Evolutionary conservation across 441 rosid genomes (phyloP).

Genomic region (Flueggea neowawraea): DNA sequence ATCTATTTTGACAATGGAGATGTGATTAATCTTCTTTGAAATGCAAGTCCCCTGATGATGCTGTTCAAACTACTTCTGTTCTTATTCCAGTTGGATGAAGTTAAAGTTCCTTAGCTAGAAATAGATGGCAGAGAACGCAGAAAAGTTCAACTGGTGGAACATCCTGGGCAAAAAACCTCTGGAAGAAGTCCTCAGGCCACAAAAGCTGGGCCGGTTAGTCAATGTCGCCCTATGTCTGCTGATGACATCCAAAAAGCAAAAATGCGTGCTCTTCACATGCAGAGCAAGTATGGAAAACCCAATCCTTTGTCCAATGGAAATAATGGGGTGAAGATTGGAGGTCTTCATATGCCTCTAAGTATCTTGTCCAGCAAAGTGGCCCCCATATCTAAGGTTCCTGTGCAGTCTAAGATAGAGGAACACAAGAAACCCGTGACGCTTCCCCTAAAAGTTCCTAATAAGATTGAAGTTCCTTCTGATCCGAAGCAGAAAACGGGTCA

Average conservation of each 20-base stretch:
- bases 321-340: conserved; percentile 41
- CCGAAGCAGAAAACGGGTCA: conserved; percentile 37
- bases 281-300: conserved; percentile 67
- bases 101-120: conserved; percentile 56
- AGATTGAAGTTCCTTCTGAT: conserved; percentile 33
- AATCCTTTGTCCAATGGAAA: conserved; percentile 43
- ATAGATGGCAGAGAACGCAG: conserved; percentile 88
- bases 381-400: conserved; percentile 27
- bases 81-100: conserved; percentile 7
- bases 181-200: conserved; percentile 64
- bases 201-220: conserved; percentile 50
- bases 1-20: not conserved
- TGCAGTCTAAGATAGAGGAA: conserved; percentile 37
- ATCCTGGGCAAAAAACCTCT: conserved; percentile 85
- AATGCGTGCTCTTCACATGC: conserved; percentile 85
- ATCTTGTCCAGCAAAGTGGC: conserved; percentile 28
- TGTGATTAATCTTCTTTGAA: not conserved
- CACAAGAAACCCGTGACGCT: conserved; percentile 31
- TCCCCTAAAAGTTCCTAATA: conserved; percentile 27
- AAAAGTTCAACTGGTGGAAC: conserved; percentile 94
- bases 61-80: not conserved
- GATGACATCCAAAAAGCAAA: conserved; percentile 99
- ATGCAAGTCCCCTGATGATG: not conserved
- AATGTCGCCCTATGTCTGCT: conserved; percentile 94
- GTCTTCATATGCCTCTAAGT: conserved; percentile 32